Evolutionary conservation across 2,329 filamentous ascomycete genomes (phyloP).

Genomic region (Colletotrichum lentis): DNA sequence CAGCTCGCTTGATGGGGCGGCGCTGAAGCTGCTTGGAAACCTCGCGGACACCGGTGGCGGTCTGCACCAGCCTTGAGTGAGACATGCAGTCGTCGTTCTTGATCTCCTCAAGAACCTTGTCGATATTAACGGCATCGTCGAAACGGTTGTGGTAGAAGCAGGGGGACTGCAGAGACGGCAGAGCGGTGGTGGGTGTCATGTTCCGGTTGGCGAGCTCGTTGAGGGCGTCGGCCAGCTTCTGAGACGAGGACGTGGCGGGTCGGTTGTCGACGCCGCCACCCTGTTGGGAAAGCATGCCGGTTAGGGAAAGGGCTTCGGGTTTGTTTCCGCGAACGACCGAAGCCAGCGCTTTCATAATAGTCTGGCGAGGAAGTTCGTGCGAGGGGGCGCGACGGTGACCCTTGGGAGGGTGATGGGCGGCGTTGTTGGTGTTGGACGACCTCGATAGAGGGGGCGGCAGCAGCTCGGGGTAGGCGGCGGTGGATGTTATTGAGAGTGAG

Average conservation of each 20-base stretch:
- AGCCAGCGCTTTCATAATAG: slow-evolving; percentile 81
- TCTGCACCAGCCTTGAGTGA: slow-evolving; percentile 93
- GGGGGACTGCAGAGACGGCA: slow-evolving; percentile 82
- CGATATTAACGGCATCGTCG: slow-evolving; percentile 93
- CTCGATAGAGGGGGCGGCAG: slow-evolving; percentile 41
- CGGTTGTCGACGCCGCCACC: slow-evolving; percentile 47
- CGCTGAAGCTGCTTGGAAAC: slow-evolving; percentile 95
- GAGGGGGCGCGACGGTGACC: slow-evolving; percentile 61
- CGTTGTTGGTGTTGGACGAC: slow-evolving; percentile 26
- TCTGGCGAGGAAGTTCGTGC: slow-evolving; percentile 78
- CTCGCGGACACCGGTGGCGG: slow-evolving; percentile 91
- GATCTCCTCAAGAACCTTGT: slow-evolving; percentile 94
- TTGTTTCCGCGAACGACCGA: slow-evolving; percentile 69
- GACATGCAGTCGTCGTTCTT: slow-evolving; percentile 88
- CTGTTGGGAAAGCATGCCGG: slow-evolving; percentile 64
- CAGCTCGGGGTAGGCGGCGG: slow-evolving; percentile 39
- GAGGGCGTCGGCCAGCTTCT: slow-evolving; percentile 70
- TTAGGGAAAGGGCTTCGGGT: slow-evolving; percentile 69
- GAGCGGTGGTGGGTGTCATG: slow-evolving; percentile 57
- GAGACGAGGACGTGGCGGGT: slow-evolving; percentile 59
- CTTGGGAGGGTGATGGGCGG: slow-evolving; percentile 21
- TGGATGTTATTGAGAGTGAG: slow-evolving; percentile 38
- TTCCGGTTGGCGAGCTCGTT: slow-evolving; percentile 59
- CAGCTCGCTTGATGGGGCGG: slow-evolving; percentile 88
- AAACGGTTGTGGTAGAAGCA: slow-evolving; percentile 99